phyloP scores from a whole-genome alignment of 495 filamentous ascomycete genomes.

The Trichoderma gamsii region DNA sequence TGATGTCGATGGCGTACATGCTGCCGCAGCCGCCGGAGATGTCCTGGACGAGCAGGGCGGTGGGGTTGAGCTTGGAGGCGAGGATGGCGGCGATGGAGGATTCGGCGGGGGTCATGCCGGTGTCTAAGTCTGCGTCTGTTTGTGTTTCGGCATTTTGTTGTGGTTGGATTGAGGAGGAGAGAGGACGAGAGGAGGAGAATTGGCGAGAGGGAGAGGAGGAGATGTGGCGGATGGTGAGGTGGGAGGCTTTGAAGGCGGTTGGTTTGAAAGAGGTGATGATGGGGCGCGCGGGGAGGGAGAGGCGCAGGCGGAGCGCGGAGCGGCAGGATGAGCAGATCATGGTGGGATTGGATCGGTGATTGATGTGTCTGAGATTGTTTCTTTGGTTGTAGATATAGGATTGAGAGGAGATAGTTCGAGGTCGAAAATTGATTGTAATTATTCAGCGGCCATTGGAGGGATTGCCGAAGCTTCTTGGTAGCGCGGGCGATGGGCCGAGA shows the following conservation, averaged over 20 bases:
- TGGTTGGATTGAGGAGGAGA: neutral
- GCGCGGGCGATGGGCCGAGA: slow-evolving; percentile 6
- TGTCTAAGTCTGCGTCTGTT: neutral
- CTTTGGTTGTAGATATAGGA: neutral
- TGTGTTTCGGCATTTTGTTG: neutral
- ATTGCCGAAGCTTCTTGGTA: neutral
- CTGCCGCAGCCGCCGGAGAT: slow-evolving; percentile 72
- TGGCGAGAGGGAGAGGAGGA: neutral
- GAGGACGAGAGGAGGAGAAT: neutral
- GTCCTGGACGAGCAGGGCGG: slow-evolving; percentile 57
- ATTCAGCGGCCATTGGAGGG: slow-evolving; percentile 4
- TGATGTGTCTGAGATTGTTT: neutral
- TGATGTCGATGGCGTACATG: slow-evolving; percentile 72
- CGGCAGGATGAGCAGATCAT: slow-evolving; percentile 12
- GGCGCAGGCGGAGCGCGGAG: neutral
- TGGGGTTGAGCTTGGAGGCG: slow-evolving; percentile 37
- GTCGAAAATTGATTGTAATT: neutral
- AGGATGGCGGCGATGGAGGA: slow-evolving; percentile 42
- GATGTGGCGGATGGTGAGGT: neutral
- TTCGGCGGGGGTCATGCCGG: slow-evolving; percentile 39
- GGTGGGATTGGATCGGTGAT: neutral
- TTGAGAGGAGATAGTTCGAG: neutral
- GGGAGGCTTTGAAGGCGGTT: neutral
- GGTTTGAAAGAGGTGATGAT: neutral
- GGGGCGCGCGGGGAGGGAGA: neutral